Evolutionary conservation across 2,329 filamentous ascomycete genomes (phyloP).

Genomic region (Metarhizium humberi): DNA sequence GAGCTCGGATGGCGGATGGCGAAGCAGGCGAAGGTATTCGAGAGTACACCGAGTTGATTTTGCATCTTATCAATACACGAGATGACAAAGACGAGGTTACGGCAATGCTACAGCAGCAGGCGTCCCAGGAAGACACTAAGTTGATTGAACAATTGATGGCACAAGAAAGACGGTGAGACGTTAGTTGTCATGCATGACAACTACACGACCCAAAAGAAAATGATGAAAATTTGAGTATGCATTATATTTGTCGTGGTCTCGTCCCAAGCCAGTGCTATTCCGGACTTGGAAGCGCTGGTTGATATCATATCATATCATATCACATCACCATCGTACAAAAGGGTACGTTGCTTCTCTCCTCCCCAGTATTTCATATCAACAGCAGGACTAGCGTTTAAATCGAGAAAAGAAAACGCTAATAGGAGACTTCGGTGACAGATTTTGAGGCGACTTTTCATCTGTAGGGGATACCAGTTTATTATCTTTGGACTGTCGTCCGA

Average conservation of each 20-base stretch:
- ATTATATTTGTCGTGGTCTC: neutral
- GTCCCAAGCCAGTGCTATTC: neutral
- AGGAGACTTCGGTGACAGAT: slow-evolving; percentile 20
- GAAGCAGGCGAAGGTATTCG: slow-evolving; percentile 49
- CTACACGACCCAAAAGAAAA: neutral
- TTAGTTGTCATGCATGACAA: neutral
- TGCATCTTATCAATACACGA: slow-evolving; percentile 33
- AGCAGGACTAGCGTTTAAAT: slow-evolving; percentile 29
- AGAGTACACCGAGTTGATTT: slow-evolving; percentile 51
- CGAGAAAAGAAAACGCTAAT: slow-evolving; percentile 31
- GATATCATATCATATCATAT: slow-evolving; percentile 1
- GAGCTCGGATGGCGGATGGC: slow-evolving; percentile 37
- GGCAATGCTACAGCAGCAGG: slow-evolving; percentile 32
- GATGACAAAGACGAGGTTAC: slow-evolving; percentile 21
- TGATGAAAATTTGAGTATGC: neutral
- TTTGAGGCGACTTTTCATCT: slow-evolving; percentile 9
- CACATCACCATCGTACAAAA: slow-evolving; percentile 1
- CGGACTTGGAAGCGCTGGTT: neutral
- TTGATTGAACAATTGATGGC: slow-evolving; percentile 40
- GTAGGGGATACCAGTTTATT: slow-evolving; percentile 13
- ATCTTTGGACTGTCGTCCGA: slow-evolving; percentile 18
- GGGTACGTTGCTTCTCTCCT: slow-evolving; percentile 1
- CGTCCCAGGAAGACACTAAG: slow-evolving; percentile 36
- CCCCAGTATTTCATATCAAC: neutral
- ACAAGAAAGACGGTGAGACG: slow-evolving; percentile 28